Evolutionary conservation across 2,329 filamentous ascomycete species (phyloP).

Genomic region (Curvularia verruculosa): DNA sequence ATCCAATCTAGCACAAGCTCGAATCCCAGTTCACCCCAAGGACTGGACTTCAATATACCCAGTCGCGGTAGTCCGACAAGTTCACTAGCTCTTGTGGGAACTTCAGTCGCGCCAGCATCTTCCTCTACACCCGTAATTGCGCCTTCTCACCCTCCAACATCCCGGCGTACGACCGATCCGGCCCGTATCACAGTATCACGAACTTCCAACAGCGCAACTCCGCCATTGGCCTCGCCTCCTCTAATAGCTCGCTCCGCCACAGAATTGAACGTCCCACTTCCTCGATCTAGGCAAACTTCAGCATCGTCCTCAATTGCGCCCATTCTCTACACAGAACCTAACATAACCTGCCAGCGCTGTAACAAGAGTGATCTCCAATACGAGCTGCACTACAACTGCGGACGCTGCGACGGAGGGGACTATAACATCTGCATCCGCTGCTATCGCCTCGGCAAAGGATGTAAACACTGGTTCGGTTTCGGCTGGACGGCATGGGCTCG

Average conservation of each 20-base stretch:
- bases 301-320: slow-evolving; percentile 24
- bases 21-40: slow-evolving; percentile 39
- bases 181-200: slow-evolving; percentile 27
- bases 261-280: slow-evolving; percentile 30
- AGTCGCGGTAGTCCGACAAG: slow-evolving; percentile 37
- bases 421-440: slow-evolving; percentile 84
- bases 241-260: slow-evolving; percentile 39
- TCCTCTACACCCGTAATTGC: slow-evolving; percentile 22
- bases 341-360: slow-evolving; percentile 75
- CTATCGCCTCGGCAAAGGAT: slow-evolving; percentile 78
- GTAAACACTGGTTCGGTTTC: slow-evolving; percentile 88
- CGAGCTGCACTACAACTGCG: slow-evolving; percentile 83
- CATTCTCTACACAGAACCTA: slow-evolving; percentile 69
- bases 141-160: slow-evolving; percentile 26
- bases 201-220: slow-evolving; percentile 34
- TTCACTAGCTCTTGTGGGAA: slow-evolving; percentile 32
- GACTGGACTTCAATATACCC: slow-evolving; percentile 34
- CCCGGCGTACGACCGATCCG: slow-evolving; percentile 44
- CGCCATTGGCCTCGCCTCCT: slow-evolving; percentile 31
- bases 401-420: slow-evolving; percentile 69
- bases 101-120: slow-evolving; percentile 27
- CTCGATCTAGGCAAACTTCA: slow-evolving; percentile 26
- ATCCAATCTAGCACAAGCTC: slow-evolving; percentile 35
- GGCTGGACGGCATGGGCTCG: slow-evolving; percentile 71
- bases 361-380: slow-evolving; percentile 77